Evolutionary conservation across 306 rosid species (phyloP), one percentile per base, ranked within the genome.

Genomic region (Begonia loranthoides): DNA sequence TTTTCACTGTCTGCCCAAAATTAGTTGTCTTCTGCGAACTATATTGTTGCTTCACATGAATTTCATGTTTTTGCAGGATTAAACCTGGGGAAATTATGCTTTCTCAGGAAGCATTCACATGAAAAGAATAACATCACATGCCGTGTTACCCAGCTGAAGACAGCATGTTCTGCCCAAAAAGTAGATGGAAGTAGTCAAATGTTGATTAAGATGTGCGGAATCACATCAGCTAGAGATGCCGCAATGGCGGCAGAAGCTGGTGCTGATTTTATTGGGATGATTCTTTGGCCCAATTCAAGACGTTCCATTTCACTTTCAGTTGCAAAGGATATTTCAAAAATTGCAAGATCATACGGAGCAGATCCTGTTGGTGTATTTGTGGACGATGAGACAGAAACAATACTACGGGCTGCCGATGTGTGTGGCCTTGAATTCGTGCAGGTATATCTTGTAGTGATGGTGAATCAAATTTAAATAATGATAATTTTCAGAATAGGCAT

Each of bases 221-320:
- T 90, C 49, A 79, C 99, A 62, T 82, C 95, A 40, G 81, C 87
- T 36, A 76, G 70, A 66, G 99, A 90, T 80, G 95, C 92, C 47
- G 88, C 86, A 28, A 52, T 80, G 82, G 99, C 94, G 39, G 83
- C 92, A n/a, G 88, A 82, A 74, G 90, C 99, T 60, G 95, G 99
- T 58, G 95, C 92, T 55, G 70, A 90, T 74, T 80, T 90, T 39
- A 80, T 90, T 69, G 95, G 99, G 65, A 86, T 90, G 94, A 86
- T 90, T 41, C 46, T 86, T 56, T 90, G 95, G 94, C 88, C 99
- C 50, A 76, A 86, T 70, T 86, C 99, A 9, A 82, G 78, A 68
- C 94, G 99, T 36, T 86, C 94, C 13, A 75, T 90, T 73, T 80
- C 99, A 12, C 66, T 70, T 39, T 57, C 95, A 7, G 79, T 74